These are phyloP conservation scores for Nicotiana attenuata DNA, from an alignment of 257 asterid species.

Conservation along the genomic window DNA sequence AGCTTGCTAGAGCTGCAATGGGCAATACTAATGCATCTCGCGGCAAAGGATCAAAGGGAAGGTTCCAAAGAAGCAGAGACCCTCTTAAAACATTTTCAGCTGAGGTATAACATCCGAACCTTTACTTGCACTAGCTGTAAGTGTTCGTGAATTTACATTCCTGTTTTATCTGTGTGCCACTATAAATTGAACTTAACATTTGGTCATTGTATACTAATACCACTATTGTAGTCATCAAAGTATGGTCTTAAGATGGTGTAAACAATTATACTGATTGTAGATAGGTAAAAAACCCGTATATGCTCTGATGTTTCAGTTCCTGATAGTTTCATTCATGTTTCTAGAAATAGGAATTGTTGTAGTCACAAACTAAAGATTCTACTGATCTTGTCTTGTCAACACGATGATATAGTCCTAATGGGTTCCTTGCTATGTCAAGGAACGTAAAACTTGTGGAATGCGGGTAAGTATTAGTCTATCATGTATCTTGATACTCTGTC, in stretches of 20 bases:
- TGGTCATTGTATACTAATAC: background rate
- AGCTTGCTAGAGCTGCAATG: constrained; percentile 96
- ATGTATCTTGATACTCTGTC: background rate
- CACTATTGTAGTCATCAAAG: background rate
- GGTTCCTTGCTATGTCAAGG: background rate
- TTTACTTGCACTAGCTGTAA: background rate
- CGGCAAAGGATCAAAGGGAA: constrained; percentile 62
- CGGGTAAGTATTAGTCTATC: background rate
- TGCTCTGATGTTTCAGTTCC: background rate
- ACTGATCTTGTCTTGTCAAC: background rate
- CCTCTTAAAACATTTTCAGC: constrained; percentile 83
- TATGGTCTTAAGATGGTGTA: background rate
- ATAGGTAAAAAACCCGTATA: background rate
- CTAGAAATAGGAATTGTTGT: background rate
- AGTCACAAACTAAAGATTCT: background rate
- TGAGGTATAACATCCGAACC: constrained; percentile 41
- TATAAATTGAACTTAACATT: background rate
- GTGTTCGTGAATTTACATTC: background rate
- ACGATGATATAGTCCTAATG: background rate
- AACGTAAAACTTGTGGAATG: background rate
- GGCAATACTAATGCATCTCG: constrained; percentile 42
- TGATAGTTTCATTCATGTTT: background rate
- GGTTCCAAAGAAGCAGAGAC: constrained; percentile 54
- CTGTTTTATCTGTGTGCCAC: background rate
- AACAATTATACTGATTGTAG: background rate